Percentiles rank a stretch among this genome's conserved stretches.
Evolutionary conservation across 2,329 filamentous ascomycete genomes (phyloP).

Genomic region (Phyllosticta citriasiana): DNA sequence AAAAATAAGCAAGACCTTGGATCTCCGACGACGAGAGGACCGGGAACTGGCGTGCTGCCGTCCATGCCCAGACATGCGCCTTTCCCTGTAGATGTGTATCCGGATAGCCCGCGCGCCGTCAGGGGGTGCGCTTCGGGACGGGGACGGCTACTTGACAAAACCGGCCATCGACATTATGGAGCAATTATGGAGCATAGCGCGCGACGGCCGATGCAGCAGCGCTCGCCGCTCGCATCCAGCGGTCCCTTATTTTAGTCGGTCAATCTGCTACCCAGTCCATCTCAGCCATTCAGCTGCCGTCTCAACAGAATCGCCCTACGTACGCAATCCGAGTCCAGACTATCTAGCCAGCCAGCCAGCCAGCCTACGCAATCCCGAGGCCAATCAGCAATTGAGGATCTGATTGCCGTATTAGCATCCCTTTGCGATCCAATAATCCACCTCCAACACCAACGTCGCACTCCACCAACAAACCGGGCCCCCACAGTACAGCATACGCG

Average conservation of each 20-base stretch:
- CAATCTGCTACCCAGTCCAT: not conserved
- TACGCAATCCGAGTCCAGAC: not conserved
- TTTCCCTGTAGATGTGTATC: not conserved
- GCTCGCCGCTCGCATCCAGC: not conserved
- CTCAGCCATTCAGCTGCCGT: not conserved
- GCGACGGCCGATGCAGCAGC: not conserved
- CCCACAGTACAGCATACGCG: not conserved
- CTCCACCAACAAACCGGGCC: not conserved
- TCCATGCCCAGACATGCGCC: not conserved
- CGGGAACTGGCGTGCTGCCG: not conserved
- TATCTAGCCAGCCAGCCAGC: not conserved
- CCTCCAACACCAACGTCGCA: not conserved
- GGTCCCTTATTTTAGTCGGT: not conserved
- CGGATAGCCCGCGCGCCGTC: not conserved
- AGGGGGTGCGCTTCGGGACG: not conserved
- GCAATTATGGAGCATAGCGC: not conserved
- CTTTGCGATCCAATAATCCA: not conserved
- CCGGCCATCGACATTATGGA: not conserved
- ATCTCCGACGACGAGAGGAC: not conserved
- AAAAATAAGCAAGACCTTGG: not conserved
- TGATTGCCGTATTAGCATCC: not conserved
- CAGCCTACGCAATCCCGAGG: not conserved
- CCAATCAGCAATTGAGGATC: not conserved
- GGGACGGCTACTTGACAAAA: not conserved
- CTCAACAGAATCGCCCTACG: not conserved